Percentiles rank a stretch among this genome's conserved stretches.
phyloP scores from a whole-genome alignment of 176 grass and related monocot species.

The Triticum monococcum region DNA sequence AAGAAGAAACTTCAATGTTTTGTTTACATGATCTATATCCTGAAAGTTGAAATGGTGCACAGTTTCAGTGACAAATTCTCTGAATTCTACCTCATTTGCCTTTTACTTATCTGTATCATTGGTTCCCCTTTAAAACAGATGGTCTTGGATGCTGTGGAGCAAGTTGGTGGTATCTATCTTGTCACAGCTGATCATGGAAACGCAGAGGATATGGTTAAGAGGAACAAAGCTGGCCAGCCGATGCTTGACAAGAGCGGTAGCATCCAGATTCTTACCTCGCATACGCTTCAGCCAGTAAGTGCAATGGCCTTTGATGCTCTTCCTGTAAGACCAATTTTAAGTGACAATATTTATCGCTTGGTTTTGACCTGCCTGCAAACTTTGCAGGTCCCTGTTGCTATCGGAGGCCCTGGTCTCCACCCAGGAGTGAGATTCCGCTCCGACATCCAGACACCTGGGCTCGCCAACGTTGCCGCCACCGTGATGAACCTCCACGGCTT shows the following conservation, averaged over 20 bases:
- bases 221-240: constrained; percentile 81
- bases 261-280: constrained; percentile 96
- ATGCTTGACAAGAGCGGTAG: constrained; percentile 58
- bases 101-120: neutral
- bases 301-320: neutral
- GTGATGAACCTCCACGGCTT: constrained; percentile 98
- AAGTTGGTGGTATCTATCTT: constrained; percentile 92
- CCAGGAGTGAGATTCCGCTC: constrained; percentile 69
- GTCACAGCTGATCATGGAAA: constrained; percentile 99
- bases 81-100: neutral
- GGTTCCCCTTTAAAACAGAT: constrained; percentile 43
- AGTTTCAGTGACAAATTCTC: neutral
- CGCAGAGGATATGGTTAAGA: constrained; percentile 98
- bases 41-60: neutral
- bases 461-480: constrained; percentile 88
- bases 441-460: constrained; percentile 61
- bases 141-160: constrained; percentile 84
- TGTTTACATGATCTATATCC: neutral
- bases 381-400: constrained; percentile 90
- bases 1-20: neutral
- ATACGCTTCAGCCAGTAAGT: constrained; percentile 94
- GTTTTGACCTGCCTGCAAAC: constrained; percentile 22
- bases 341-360: neutral
- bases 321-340: neutral
- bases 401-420: constrained; percentile 83